These are phyloP conservation scores for Calonectria leucothoes DNA, from an alignment of 2,329 filamentous ascomycete genomes.

Conservation along the genomic window DNA sequence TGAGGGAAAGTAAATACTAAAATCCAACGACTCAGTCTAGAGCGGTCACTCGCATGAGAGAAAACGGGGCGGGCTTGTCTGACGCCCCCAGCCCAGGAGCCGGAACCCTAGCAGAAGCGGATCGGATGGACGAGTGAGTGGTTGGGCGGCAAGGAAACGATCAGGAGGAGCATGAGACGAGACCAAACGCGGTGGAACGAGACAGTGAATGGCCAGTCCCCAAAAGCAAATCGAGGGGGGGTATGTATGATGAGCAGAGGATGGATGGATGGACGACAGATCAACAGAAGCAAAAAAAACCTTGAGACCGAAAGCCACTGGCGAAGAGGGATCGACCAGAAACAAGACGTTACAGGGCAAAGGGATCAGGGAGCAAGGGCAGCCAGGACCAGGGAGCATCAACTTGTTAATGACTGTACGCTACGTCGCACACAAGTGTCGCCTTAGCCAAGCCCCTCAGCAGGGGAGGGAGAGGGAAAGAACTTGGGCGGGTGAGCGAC, in stretches of 20 bases:
- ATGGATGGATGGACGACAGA: conserved; percentile 3
- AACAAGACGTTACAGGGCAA: conserved; percentile 28
- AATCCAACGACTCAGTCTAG: conserved; percentile 23
- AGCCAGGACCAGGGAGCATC: conserved; percentile 22
- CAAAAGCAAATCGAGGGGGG: background rate
- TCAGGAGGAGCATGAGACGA: conserved; percentile 30
- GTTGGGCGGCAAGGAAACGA: conserved; percentile 19
- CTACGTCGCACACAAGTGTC: background rate
- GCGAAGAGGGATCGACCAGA: conserved; percentile 1
- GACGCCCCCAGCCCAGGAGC: conserved; percentile 33
- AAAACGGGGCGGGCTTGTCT: conserved; percentile 36
- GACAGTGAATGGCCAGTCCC: conserved; percentile 11
- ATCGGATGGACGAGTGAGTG: conserved; percentile 34
- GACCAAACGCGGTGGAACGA: conserved; percentile 24
- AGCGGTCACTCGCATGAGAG: conserved; percentile 20
- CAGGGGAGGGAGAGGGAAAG: conserved; percentile 9
- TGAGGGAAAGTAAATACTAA: conserved; percentile 41
- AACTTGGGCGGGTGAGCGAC: conserved; percentile 14
- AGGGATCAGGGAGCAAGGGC: background rate
- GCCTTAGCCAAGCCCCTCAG: background rate
- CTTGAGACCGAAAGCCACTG: conserved; percentile 3
- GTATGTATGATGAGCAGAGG: background rate
- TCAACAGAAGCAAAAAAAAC: conserved; percentile 25
- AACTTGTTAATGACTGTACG: background rate
- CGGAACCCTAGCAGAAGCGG: conserved; percentile 32